Evolutionary conservation across 192 early-diverging fungal genomes (phyloP), one percentile per base, ranked within the genome.

Genomic region (Mycoemilia scoparia): DNA sequence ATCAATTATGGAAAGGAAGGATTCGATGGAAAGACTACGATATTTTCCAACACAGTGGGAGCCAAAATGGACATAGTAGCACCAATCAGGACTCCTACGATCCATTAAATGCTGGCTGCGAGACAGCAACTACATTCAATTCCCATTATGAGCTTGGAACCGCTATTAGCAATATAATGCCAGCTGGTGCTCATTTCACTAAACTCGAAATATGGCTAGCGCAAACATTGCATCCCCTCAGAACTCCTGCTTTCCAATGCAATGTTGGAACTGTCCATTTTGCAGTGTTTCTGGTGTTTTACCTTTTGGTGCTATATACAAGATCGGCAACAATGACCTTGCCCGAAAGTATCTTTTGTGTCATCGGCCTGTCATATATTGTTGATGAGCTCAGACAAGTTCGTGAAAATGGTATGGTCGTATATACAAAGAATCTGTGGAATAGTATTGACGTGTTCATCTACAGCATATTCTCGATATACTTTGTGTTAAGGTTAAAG

Each of bases 341-440:
- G 2, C 31, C 44, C 17, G 53, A 56, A 26, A 34, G 23, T 3
- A 24, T 45, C 12, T 20, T 56, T 20, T 46, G 49, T 18, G 19
- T 45, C 2, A 49, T 45, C 7, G 53, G 42, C 2, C 13, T 56
- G 10, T 45, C 53, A 5, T 56, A 49, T 31, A 56, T 56, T 33
- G 53, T 46, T 24, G 53, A 56, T 20, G 53, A 56, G 28, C 37
- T 49, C n/a, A 40, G 53, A 18, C 53, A 56, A 29, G 48, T 41
- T 26, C 38, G 24, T 31, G 53, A 56, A 17, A 49, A 39, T 26
- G 53, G 53, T 2, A 9, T 56, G 12, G 40, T 41, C 1, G 46
- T 56, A 8, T 56, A 56, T 26, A 12, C 45, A 5, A 56, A 56
- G 25, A 56, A 46, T 35, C 46, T 56, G 26, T 56, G 53, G 53